Evolutionary conservation across 305 asterid species (phyloP), one percentile per base, ranked within the genome.

Genomic region (Andrographis paniculata): DNA sequence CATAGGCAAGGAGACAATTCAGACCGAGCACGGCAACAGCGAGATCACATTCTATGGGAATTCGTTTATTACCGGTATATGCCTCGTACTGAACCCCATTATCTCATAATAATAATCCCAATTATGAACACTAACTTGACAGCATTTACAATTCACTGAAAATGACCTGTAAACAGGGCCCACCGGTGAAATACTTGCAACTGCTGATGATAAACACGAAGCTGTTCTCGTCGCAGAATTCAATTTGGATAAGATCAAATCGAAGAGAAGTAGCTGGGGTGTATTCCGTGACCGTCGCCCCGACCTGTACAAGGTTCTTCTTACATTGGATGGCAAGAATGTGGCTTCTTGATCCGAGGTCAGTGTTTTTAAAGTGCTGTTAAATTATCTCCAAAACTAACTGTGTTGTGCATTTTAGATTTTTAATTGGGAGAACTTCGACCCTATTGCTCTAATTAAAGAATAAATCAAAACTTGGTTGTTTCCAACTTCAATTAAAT

Each of bases 211-310:
- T 64, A 83, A 74, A 63, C 71, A 75, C 24, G 99, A 87, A 77
- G 83, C 85, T 23, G 59, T 83, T 61, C 94, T 91, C 48, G 60
- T 75, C 5, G 96, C 95, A 9, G 58, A 77, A 48, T 87, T 91
- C 52, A 89, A 91, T 73, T 74, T 83, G 59, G 84, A 76, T 48
- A 67, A 76, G 57, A 73, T 86, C 74, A 86, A 91, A 62, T 69
- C 72, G 59, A 86, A 91, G 77, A 75, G 99, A 62, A 38, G 59
- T 45, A 63, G 94, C 51, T 91, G 99, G 99, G 98, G 99, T n/a
- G 55, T 86, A 11, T 86, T 78, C 46, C 96, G 96, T 15, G 99
- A 87, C 61, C 81, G 95, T 11, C 93, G 99, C 43, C 96, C 95
- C 0, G 96, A 91, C 55, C 67, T 91, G 46, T 91, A 91, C 83